Percentiles rank a stretch among this genome's conserved stretches.
phyloP scores from a whole-genome alignment of 2,329 filamentous ascomycete genomes.

The Aspergillus sp. region DNA sequence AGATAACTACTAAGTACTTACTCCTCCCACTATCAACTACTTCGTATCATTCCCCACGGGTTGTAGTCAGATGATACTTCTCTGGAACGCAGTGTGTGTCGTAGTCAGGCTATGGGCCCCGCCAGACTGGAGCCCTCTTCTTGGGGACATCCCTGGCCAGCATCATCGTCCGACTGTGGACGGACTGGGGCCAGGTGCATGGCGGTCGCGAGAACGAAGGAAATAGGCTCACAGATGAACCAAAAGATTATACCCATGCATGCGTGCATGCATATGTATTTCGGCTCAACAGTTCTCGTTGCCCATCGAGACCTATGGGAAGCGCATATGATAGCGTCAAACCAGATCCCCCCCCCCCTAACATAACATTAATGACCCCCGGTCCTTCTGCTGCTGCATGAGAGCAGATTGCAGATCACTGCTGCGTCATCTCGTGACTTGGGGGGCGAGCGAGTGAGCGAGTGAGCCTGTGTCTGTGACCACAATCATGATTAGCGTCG shows the following conservation, averaged over 20 bases:
- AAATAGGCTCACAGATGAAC: conserved; percentile 8
- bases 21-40: no score
- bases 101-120: background rate
- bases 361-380: conserved; percentile 15
- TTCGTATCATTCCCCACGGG: background rate
- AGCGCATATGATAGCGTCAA: conserved; percentile 22
- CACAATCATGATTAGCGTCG: conserved; percentile 19
- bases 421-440: conserved; percentile 27
- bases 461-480: conserved; percentile 15
- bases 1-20: background rate
- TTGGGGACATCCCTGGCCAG: background rate
- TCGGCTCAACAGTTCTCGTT: conserved; percentile 15
- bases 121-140: background rate
- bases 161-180: background rate
- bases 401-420: conserved; percentile 17
- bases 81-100: background rate
- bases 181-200: background rate
- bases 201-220: background rate
- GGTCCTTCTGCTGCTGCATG: conserved; percentile 19
- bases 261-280: conserved; percentile 15
- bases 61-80: conserved; percentile 1
- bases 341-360: conserved; percentile 19
- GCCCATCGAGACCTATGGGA: conserved; percentile 12
- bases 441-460: background rate
- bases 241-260: conserved; percentile 7